Conservation (phyloP, 352 stramenopile species). For the Phytophthora colocasiae region DNA sequence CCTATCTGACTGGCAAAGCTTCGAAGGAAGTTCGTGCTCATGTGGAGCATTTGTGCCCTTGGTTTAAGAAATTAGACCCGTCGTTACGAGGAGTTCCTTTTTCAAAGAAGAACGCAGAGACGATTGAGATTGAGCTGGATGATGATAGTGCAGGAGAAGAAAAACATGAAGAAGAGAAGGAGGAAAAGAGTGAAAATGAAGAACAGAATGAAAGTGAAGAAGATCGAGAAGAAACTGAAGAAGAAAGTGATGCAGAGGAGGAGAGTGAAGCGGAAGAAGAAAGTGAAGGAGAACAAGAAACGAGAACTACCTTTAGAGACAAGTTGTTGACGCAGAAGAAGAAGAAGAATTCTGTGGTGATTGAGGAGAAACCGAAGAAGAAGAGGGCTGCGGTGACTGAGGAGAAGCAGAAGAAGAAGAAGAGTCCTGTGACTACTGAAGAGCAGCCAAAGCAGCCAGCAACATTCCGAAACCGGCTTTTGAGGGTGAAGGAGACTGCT, state of each 20-base stretch:
- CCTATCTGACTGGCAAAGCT: constrained; percentile 28
- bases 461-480: constrained; percentile 9
- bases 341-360: not conserved
- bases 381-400: not conserved
- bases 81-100: constrained; percentile 35
- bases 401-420: constrained; percentile 1
- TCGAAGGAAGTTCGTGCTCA: constrained; percentile 38
- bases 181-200: constrained; percentile 13
- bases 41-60: constrained; percentile 36
- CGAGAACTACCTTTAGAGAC: constrained; percentile 18
- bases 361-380: not conserved
- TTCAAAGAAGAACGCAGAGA: constrained; percentile 25
- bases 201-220: constrained; percentile 6
- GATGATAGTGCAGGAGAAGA: constrained; percentile 17
- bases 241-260: constrained; percentile 7
- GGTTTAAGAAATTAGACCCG: constrained; percentile 38
- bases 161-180: constrained; percentile 2
- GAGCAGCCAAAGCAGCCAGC: constrained; percentile 3
- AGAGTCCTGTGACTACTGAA: not conserved
- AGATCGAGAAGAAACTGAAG: not conserved
- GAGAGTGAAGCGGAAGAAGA: no score
- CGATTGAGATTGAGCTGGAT: constrained; percentile 38
- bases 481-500: constrained; percentile 1
- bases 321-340: constrained; percentile 10
- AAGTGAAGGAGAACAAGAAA: constrained; percentile 2